Evolutionary conservation across 768 basidiomycete species (phyloP).

Genomic region (Coprinopsis cinerea): DNA sequence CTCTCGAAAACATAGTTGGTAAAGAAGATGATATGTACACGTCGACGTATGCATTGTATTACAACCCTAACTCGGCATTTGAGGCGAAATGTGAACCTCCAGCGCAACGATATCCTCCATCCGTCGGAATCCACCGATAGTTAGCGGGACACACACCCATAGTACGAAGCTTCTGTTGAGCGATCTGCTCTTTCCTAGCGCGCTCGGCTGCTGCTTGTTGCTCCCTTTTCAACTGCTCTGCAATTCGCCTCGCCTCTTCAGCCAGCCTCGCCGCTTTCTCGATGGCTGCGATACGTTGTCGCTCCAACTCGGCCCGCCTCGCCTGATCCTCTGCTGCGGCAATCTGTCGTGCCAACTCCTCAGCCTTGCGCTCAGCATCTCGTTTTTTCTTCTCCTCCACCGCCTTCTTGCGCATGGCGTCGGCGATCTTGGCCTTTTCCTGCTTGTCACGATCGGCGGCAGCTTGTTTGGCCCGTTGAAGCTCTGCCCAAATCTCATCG

Average conservation of each 20-base stretch:
- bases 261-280: constrained; percentile 16
- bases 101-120: constrained; percentile 9
- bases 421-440: constrained; percentile 16
- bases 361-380: constrained; percentile 14
- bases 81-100: constrained; percentile 10
- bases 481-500: constrained; percentile 44
- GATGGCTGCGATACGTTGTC: constrained; percentile 22
- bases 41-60: not conserved
- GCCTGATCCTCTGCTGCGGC: constrained; percentile 23
- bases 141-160: constrained; percentile 43
- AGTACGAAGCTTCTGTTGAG: constrained; percentile 33
- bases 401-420: constrained; percentile 14
- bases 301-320: constrained; percentile 23
- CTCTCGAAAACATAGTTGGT: not conserved
- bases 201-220: constrained; percentile 12
- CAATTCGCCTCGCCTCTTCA: constrained; percentile 14
- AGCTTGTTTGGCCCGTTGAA: constrained; percentile 35
- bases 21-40: not conserved
- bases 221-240: not conserved
- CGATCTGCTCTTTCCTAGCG: constrained; percentile 34
- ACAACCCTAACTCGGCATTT: constrained; percentile 6
- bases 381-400: constrained; percentile 18
- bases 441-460: constrained; percentile 24
- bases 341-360: constrained; percentile 3
- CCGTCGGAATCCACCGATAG: constrained; percentile 7